Evolutionary conservation across 768 basidiomycete genomes (phyloP).

Genomic region (Cubamyces lactineus): DNA sequence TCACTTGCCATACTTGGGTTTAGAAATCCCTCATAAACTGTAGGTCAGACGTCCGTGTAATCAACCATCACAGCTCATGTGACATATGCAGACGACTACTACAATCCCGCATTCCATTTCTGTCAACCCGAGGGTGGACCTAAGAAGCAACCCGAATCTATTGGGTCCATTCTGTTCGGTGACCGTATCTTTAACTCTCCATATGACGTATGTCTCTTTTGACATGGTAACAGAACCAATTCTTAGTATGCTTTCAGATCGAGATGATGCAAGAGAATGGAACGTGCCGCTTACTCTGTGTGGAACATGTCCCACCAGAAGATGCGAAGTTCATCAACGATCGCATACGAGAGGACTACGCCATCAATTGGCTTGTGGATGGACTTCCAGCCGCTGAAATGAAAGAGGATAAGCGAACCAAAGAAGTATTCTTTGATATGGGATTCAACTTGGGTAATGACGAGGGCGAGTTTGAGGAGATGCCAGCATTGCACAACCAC

Average conservation of each 20-base stretch:
- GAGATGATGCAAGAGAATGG: slow-evolving; percentile 77
- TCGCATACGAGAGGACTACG: slow-evolving; percentile 90
- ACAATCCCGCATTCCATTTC: slow-evolving; percentile 83
- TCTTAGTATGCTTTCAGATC: slow-evolving; percentile 50
- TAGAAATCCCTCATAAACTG: slow-evolving; percentile 94
- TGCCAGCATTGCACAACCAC: slow-evolving; percentile 87
- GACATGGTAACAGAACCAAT: not conserved
- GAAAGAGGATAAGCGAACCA: slow-evolving; percentile 77
- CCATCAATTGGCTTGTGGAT: slow-evolving; percentile 93
- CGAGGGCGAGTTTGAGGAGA: slow-evolving; percentile 56
- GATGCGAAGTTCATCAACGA: slow-evolving; percentile 91
- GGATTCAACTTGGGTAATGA: slow-evolving; percentile 90
- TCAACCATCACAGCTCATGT: not conserved
- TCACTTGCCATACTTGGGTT: not conserved
- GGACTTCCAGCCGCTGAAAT: slow-evolving; percentile 94
- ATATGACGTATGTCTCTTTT: slow-evolving; percentile 66
- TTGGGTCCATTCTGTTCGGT: slow-evolving; percentile 95
- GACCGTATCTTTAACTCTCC: slow-evolving; percentile 93
- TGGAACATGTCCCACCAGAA: slow-evolving; percentile 57
- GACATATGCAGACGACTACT: slow-evolving; percentile 78
- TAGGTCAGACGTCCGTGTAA: slow-evolving; percentile 38
- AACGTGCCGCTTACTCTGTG: slow-evolving; percentile 80
- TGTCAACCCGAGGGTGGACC: slow-evolving; percentile 79
- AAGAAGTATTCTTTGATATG: slow-evolving; percentile 91
- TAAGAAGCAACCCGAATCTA: slow-evolving; percentile 75